These are phyloP conservation scores for Hordeum vulgare DNA, from an alignment of 176 grass and related monocot species.

Conservation along the genomic window MorexV3_pseudomolecules_assembly NC_058519.1:279918933-279919432, in stretches of 20 bases:
- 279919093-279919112: slow-evolving; percentile 55
- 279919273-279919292: slow-evolving; percentile 82
- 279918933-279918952: slow-evolving; percentile 76
- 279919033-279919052: slow-evolving; percentile 54
- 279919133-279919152: slow-evolving; percentile 43
- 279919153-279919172: slow-evolving; percentile 49
- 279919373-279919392: slow-evolving; percentile 72
- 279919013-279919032: slow-evolving; percentile 37
- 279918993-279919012: slow-evolving; percentile 64
- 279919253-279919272: slow-evolving; percentile 80
- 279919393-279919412: slow-evolving; percentile 57
- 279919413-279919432: slow-evolving; percentile 62
- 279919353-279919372: slow-evolving; percentile 93
- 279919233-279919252: slow-evolving; percentile 83
- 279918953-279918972: slow-evolving; percentile 55
- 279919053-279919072: slow-evolving; percentile 57
- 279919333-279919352: slow-evolving; percentile 92
- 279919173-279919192: slow-evolving; percentile 97
- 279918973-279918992: slow-evolving; percentile 68
- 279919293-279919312: slow-evolving; percentile 28
- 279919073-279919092: slow-evolving; percentile 43
- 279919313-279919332: slow-evolving; percentile 21
- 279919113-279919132: slow-evolving; percentile 41
- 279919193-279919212: slow-evolving; percentile 88
- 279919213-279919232: slow-evolving; percentile 89